Percentiles rank a stretch among this genome's conserved stretches.
These are phyloP conservation scores for Crithidia fasciculata DNA, from an alignment of 208 protist species.

Conservation along the genomic window DNA sequence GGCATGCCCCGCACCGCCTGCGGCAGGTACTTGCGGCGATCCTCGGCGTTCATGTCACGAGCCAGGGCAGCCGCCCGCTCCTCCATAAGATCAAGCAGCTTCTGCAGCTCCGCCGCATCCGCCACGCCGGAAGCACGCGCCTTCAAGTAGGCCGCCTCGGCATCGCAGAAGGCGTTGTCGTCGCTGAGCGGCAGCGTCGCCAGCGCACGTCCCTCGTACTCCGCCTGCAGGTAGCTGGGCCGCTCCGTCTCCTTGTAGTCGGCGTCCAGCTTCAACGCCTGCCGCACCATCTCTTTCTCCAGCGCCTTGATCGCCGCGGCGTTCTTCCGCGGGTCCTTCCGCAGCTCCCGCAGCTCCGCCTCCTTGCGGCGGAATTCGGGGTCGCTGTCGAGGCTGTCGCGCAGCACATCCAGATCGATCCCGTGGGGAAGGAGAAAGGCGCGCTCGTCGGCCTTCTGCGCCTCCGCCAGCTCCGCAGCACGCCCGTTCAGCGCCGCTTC, in stretches of 20 bases:
- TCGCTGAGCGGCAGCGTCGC: slow-evolving; percentile 38
- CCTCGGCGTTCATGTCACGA: slow-evolving; percentile 19
- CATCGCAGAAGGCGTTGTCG: slow-evolving; percentile 44
- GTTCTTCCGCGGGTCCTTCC: slow-evolving; percentile 42
- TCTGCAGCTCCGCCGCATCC: slow-evolving; percentile 24
- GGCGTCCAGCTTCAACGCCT: slow-evolving; percentile 21
- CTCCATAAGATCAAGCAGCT: slow-evolving; percentile 40
- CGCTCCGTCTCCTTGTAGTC: slow-evolving; percentile 25
- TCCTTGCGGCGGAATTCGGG: slow-evolving; percentile 33
- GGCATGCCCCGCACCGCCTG: slow-evolving; percentile 43
- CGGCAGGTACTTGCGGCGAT: slow-evolving; percentile 24
- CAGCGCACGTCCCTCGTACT: slow-evolving; percentile 52
- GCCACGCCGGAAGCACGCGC: slow-evolving; percentile 33
- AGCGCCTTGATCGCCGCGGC: slow-evolving; percentile 35
- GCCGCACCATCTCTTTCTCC: slow-evolving; percentile 45
- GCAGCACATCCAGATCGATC: slow-evolving; percentile 21
- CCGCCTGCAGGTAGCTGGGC: slow-evolving; percentile 27
- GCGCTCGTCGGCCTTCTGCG: slow-evolving; percentile 36
- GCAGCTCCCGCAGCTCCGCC: slow-evolving; percentile 43
- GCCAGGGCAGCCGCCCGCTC: slow-evolving; percentile 37
- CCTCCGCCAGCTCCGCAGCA: slow-evolving; percentile 36
- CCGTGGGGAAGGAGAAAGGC: slow-evolving; percentile 42
- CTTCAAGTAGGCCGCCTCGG: slow-evolving; percentile 48
- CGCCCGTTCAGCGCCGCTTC: slow-evolving; percentile 48
- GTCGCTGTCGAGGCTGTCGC: slow-evolving; percentile 41